Evolutionary conservation across 148 eudicot species (phyloP).

Genomic region (Rhododendron ferrugineum): DNA sequence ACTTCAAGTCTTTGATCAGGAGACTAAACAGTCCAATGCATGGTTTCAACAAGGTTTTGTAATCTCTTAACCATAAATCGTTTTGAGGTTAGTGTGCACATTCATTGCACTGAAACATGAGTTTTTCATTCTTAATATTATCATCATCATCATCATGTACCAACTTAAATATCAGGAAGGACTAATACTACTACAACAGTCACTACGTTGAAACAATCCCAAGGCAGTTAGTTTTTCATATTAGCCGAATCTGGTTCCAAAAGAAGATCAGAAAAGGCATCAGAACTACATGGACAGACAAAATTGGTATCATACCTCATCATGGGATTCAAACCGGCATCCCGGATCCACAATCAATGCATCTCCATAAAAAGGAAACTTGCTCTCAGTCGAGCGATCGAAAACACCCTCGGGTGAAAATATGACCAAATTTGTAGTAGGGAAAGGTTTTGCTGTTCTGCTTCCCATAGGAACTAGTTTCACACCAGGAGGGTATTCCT

Average conservation of each 20-base stretch:
- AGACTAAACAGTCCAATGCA: neutral
- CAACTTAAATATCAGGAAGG: neutral
- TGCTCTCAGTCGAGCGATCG: slow-evolving; percentile 12
- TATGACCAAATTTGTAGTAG: slow-evolving; percentile 82
- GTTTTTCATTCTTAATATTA: neutral
- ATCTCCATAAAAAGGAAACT: slow-evolving; percentile 66
- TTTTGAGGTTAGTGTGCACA: neutral
- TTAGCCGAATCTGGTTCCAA: neutral
- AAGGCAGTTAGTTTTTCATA: neutral
- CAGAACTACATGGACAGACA: neutral
- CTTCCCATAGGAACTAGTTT: slow-evolving; percentile 80
- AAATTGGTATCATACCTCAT: slow-evolving; percentile 46
- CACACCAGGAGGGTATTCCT: slow-evolving; percentile 93
- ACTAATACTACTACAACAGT: neutral
- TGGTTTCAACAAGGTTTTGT: neutral
- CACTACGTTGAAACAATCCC: neutral
- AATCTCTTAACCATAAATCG: neutral
- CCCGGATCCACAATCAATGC: slow-evolving; percentile 96
- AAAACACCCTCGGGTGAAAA: slow-evolving; percentile 43
- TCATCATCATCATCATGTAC: neutral
- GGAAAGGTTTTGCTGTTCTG: slow-evolving; percentile 79
- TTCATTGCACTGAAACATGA: neutral
- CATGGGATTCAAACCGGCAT: slow-evolving; percentile 51
- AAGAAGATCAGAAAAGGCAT: neutral
- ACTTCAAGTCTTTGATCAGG: neutral